phyloP scores from a whole-genome alignment of 371 early-diverging fungal species.

The Mortierella sp. region DNA sequence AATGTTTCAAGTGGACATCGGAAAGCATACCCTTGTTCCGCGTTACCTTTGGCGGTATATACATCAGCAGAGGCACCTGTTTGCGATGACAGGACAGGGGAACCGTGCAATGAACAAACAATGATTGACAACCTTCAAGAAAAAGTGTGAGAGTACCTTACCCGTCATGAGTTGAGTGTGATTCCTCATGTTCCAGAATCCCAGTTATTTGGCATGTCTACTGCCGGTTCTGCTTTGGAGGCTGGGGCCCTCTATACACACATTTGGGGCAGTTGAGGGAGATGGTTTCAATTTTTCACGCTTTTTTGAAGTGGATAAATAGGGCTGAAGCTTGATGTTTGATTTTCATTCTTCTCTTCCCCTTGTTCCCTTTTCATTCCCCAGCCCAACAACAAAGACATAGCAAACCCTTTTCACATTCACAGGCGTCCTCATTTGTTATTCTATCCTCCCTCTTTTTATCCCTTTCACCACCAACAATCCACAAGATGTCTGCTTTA shows the following conservation, averaged over 20 bases:
- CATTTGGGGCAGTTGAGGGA: not conserved
- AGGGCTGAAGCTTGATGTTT: not conserved
- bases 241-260: not conserved
- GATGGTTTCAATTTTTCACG: not conserved
- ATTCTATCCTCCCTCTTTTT: not conserved
- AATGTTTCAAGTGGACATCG: too few relatives aligned
- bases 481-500: not conserved
- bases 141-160: not conserved
- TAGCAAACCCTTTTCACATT: not conserved
- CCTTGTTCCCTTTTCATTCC: not conserved
- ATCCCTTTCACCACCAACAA: not conserved
- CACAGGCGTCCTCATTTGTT: not conserved
- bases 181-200: not conserved
- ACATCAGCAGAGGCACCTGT: not conserved
- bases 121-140: not conserved
- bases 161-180: not conserved
- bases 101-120: too few relatives aligned
- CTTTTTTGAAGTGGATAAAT: not conserved
- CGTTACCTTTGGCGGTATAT: not conserved
- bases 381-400: too few relatives aligned
- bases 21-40: not conserved
- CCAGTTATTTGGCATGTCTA: not conserved
- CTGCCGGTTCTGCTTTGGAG: not conserved
- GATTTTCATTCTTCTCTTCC: not conserved
- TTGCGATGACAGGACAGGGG: too few relatives aligned